phyloP scores from a whole-genome alignment of 345 rosid genomes.

The Corchorus capsularis region DNA sequence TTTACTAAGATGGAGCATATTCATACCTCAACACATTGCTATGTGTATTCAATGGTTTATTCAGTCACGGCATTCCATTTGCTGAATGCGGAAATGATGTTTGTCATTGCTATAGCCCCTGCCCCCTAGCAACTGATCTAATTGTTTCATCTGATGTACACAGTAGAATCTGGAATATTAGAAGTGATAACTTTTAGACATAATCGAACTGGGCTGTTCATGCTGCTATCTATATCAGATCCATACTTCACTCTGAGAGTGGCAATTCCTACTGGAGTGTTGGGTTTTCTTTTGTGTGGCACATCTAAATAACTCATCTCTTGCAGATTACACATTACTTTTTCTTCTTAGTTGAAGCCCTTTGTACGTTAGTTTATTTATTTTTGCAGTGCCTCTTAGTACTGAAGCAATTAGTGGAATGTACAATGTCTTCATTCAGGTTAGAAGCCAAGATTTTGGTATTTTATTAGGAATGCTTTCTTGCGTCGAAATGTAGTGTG shows the following conservation, averaged over 20 bases:
- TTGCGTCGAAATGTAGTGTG: too few relatives aligned
- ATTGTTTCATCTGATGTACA: not conserved
- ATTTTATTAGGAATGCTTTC: not conserved
- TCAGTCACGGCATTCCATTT: not conserved
- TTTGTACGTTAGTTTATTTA: not conserved
- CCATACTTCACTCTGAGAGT: not conserved
- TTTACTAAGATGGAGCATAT: too few relatives aligned
- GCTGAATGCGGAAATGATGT: not conserved
- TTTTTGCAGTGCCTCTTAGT: not conserved
- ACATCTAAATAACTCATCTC: not conserved
- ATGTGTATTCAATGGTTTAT: not conserved
- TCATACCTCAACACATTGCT: too few relatives aligned
- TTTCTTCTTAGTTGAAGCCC: not conserved
- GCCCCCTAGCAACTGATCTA: not conserved
- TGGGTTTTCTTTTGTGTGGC: not conserved
- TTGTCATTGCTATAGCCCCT: not conserved
- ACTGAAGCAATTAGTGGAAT: not conserved
- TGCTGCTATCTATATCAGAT: not conserved
- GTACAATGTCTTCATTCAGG: not conserved
- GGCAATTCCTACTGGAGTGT: not conserved
- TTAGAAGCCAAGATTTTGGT: not conserved
- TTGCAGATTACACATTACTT: not conserved
- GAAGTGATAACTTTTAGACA: not conserved
- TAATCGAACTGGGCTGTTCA: not conserved
- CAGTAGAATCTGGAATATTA: not conserved